Evolutionary conservation across 768 basidiomycete genomes (phyloP).

Genomic region (Artomyces pyxidatus): DNA sequence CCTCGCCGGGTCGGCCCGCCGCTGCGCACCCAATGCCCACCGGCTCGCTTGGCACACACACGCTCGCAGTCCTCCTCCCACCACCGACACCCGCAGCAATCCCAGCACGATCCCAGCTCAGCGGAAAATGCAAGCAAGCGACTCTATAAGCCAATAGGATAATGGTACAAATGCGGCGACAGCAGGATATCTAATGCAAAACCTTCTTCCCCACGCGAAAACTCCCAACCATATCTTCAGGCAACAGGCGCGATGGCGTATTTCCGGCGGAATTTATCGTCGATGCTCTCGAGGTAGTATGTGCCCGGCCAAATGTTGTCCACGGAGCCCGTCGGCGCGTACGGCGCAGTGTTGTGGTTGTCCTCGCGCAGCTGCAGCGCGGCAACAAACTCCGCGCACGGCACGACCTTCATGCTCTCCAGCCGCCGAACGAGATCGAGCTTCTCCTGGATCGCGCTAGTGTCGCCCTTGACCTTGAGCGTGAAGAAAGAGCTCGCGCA

Average conservation of each 20-base stretch:
- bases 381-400: constrained; percentile 87
- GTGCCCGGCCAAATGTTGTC: constrained; percentile 93
- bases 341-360: constrained; percentile 87
- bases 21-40: too few relatives aligned
- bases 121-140: too few relatives aligned
- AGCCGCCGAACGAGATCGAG: constrained; percentile 76
- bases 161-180: neutral
- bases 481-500: constrained; percentile 95
- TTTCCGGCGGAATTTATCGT: constrained; percentile 86
- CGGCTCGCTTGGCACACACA: too few relatives aligned
- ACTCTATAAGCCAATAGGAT: too few relatives aligned
- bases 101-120: too few relatives aligned
- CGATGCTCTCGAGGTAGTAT: constrained; percentile 88
- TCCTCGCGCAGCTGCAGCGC: constrained; percentile 83
- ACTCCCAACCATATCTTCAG: neutral
- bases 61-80: too few relatives aligned
- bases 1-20: too few relatives aligned
- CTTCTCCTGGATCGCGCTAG: constrained; percentile 69
- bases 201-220: too few relatives aligned
- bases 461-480: constrained; percentile 81
- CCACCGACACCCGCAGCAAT: too few relatives aligned
- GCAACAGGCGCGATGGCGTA: constrained; percentile 33
- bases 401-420: constrained; percentile 81
- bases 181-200: neutral
- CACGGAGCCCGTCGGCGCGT: constrained; percentile 76